Evolutionary conservation across 2,329 filamentous ascomycete species (phyloP).

Genomic region (Ascocoryne sarcoides): DNA sequence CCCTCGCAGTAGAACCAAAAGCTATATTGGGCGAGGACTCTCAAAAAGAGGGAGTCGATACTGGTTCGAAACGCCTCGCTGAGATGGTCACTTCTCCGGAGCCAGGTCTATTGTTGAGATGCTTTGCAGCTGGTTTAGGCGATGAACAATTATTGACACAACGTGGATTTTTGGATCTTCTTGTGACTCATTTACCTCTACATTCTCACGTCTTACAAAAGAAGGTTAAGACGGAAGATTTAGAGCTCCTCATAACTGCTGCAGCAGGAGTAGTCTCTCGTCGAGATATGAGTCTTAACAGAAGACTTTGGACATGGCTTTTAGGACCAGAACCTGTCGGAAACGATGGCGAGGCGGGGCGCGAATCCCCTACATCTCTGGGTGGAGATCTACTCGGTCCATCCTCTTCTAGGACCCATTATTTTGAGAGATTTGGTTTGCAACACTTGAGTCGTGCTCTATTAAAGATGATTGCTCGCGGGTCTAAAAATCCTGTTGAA

Average conservation of each 20-base stretch:
- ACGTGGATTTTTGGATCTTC: conserved; percentile 82
- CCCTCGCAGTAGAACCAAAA: conserved; percentile 25
- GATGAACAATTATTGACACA: conserved; percentile 90
- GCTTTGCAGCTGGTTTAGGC: conserved; percentile 79
- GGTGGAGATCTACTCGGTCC: conserved; percentile 20
- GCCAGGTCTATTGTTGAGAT: conserved; percentile 80
- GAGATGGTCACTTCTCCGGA: conserved; percentile 78
- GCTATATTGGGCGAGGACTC: conserved; percentile 22
- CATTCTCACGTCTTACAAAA: conserved; percentile 73
- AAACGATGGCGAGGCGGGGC: conserved; percentile 38
- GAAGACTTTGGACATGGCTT: conserved; percentile 93
- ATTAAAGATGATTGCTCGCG: conserved; percentile 62
- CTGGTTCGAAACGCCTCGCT: conserved; percentile 42
- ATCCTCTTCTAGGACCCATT: conserved; percentile 55
- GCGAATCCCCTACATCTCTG: conserved; percentile 35
- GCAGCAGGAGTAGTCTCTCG: conserved; percentile 81
- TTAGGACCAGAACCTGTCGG: conserved; percentile 62
- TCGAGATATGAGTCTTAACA: conserved; percentile 93
- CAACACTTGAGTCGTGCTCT: conserved; percentile 66
- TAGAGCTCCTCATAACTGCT: conserved; percentile 73
- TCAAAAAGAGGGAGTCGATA: conserved; percentile 27
- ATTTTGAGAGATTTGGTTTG: conserved; percentile 76
- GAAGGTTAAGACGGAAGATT: conserved; percentile 62
- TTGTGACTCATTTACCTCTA: conserved; percentile 83
- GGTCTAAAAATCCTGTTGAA: conserved; percentile 48